phyloP scores from a whole-genome alignment of 1,284 basidiomycete genomes.

The Spongispora temasekensis region DNA sequence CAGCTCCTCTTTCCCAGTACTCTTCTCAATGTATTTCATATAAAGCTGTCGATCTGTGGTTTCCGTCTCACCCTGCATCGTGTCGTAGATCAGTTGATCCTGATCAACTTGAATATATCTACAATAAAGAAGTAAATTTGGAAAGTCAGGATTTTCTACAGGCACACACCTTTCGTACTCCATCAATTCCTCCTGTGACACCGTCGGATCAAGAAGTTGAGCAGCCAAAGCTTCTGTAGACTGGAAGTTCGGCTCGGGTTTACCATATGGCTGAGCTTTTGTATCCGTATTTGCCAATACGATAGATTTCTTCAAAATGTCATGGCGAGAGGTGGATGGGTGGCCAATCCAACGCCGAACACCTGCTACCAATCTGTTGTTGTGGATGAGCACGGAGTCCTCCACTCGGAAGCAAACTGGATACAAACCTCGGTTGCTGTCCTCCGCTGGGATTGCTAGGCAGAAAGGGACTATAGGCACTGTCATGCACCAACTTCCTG shows the following conservation, averaged over 20 bases:
- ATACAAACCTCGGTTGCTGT: slow-evolving; percentile 30
- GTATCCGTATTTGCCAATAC: slow-evolving; percentile 27
- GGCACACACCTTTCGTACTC: slow-evolving; percentile 77
- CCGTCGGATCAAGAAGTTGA: slow-evolving; percentile 65
- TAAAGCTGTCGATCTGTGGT: slow-evolving; percentile 60
- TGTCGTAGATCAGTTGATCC: slow-evolving; percentile 61
- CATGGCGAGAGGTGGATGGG: slow-evolving; percentile 39
- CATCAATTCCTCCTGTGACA: slow-evolving; percentile 62
- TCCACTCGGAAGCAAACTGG: neutral
- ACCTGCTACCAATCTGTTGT: slow-evolving; percentile 65
- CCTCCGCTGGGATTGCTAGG: slow-evolving; percentile 45
- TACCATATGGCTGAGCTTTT: slow-evolving; percentile 20
- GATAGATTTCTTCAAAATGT: slow-evolving; percentile 37
- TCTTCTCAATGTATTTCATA: slow-evolving; percentile 49
- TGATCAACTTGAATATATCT: slow-evolving; percentile 80
- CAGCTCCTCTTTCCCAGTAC: slow-evolving; percentile 20
- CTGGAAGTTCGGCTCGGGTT: slow-evolving; percentile 43
- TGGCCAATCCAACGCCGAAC: slow-evolving; percentile 72
- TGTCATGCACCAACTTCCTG: slow-evolving; percentile 68
- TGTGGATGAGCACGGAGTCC: neutral
- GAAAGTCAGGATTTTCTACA: neutral
- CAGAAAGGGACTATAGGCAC: slow-evolving; percentile 74
- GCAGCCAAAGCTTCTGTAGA: slow-evolving; percentile 67
- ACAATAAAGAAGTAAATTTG: slow-evolving; percentile 4
- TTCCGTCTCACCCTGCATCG: slow-evolving; percentile 50